phyloP scores from a whole-genome alignment of 106 monocot genomes.

The Agapanthus africanus region DNA sequence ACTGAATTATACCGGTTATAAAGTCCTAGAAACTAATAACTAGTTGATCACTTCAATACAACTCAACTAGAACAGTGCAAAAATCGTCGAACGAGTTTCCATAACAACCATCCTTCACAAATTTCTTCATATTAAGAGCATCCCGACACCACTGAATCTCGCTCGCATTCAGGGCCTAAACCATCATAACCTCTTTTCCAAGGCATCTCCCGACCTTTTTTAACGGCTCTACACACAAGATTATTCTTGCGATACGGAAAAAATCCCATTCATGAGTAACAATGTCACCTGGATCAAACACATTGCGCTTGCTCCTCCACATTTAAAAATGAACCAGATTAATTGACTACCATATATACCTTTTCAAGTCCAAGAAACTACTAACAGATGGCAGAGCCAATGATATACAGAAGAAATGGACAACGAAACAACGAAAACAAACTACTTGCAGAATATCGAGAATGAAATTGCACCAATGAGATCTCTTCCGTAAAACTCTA shows the following conservation, averaged over 20 bases:
- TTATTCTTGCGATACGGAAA: slow-evolving; percentile 69
- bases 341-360: slow-evolving; percentile 84
- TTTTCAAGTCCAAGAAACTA: no score
- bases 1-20: no score
- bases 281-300: slow-evolving; percentile 83
- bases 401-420: no score
- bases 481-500: no score
- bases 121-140: slow-evolving; percentile 35
- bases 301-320: slow-evolving; percentile 76
- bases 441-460: no score
- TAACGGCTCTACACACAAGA: slow-evolving; percentile 67
- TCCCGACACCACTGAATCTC: slow-evolving; percentile 52
- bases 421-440: no score
- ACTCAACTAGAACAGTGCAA: slow-evolving; percentile 25
- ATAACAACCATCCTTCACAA: slow-evolving; percentile 22
- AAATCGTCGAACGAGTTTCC: slow-evolving; percentile 37
- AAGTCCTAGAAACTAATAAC: no score
- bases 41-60: no score
- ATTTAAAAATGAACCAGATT: slow-evolving; percentile 79
- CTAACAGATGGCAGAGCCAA: no score
- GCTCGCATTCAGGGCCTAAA: slow-evolving; percentile 86
- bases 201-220: slow-evolving; percentile 49
- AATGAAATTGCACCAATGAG: no score
- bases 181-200: slow-evolving; percentile 90
- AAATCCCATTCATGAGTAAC: slow-evolving; percentile 67